phyloP scores from a whole-genome alignment of 805 yeast species.

The Zygosaccharomyces siamensis region DNA sequence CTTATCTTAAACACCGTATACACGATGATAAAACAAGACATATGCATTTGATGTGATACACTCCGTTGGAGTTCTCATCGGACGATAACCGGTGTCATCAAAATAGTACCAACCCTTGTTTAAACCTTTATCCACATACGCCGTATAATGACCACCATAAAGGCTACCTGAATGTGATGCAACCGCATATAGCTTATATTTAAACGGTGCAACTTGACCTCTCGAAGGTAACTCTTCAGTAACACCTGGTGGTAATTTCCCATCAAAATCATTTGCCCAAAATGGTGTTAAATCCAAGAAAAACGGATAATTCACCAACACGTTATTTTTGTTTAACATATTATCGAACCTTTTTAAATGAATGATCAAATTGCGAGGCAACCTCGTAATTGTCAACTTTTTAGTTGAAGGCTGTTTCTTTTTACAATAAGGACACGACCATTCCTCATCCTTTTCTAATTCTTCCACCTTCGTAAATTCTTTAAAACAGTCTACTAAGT shows the following conservation, averaged over 20 bases:
- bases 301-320: conserved; percentile 63
- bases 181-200: conserved; percentile 71
- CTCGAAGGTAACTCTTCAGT: conserved; percentile 49
- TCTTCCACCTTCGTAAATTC: conserved; percentile 72
- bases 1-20: conserved; percentile 7
- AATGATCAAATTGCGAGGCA: conserved; percentile 74
- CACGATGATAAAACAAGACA: conserved; percentile 68
- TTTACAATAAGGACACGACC: conserved; percentile 81
- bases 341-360: conserved; percentile 77
- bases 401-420: conserved; percentile 60
- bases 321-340: conserved; percentile 47
- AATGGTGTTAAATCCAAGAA: conserved; percentile 60
- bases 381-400: conserved; percentile 63
- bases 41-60: conserved; percentile 75
- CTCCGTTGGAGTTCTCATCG: conserved; percentile 43
- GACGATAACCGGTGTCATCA: conserved; percentile 68
- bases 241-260: conserved; percentile 21
- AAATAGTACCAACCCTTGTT: conserved; percentile 70
- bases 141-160: conserved; percentile 83
- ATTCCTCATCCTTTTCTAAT: conserved; percentile 70
- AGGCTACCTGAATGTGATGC: conserved; percentile 80
- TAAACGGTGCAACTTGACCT: conserved; percentile 75
- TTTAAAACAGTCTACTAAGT: conserved; percentile 62
- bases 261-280: conserved; percentile 44
- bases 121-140: conserved; percentile 63